Conservation (phyloP, 1,284 basidiomycete genomes). For the Xerocomus cyaneibrunnescens region DNA sequence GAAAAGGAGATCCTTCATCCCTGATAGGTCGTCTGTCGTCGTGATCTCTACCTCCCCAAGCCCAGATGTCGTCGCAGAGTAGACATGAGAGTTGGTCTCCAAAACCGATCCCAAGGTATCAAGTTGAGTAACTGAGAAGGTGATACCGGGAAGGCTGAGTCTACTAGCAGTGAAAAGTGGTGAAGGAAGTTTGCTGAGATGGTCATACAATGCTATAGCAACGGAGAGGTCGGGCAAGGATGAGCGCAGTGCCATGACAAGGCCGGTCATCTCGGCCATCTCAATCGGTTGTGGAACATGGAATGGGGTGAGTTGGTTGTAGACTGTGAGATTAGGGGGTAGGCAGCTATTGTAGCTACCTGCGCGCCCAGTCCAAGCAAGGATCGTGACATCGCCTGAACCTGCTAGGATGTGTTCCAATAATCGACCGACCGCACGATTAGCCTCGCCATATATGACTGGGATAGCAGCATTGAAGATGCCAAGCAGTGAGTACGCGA, state of each 20-base stretch:
- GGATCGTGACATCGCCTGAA: conserved; percentile 8
- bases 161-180: background rate
- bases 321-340: conserved; percentile 7
- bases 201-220: background rate
- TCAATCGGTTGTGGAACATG: conserved; percentile 5
- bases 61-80: background rate
- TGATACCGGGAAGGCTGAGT: conserved; percentile 8
- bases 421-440: conserved; percentile 10
- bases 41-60: background rate
- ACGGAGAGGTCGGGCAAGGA: background rate
- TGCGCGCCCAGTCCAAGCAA: conserved; percentile 9
- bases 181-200: background rate
- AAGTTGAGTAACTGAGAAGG: background rate
- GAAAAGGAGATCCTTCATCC: background rate
- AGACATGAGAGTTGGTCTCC: background rate
- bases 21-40: background rate
- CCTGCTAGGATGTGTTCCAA: conserved; percentile 2
- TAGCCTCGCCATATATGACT: conserved; percentile 6
- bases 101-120: background rate
- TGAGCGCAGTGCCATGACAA: background rate
- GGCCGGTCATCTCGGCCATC: background rate
- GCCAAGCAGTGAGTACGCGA: conserved; percentile 2
- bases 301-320: background rate
- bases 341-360: conserved; percentile 11
- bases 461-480: conserved; percentile 3